Evolutionary conservation across 257 asterid genomes (phyloP).

Genomic region (Przewalskia tangutica): DNA sequence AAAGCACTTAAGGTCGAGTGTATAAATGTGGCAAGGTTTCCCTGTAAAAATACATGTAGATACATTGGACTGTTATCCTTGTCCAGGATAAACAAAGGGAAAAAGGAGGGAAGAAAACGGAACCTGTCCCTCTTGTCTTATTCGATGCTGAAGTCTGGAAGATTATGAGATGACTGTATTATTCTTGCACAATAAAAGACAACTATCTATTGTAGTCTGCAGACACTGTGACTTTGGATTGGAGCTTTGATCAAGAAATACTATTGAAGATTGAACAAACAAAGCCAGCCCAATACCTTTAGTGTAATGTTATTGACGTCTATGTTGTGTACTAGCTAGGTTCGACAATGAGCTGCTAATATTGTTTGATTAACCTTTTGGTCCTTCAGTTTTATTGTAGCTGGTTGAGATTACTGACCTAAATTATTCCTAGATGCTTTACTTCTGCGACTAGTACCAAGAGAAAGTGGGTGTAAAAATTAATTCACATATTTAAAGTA

Average conservation of each 20-base stretch:
- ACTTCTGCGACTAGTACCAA: no score
- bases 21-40: slow-evolving; percentile 1
- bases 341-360: neutral
- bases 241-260: neutral
- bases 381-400: neutral
- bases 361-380: neutral
- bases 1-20: neutral
- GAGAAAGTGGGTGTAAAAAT: neutral
- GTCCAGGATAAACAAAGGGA: neutral
- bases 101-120: neutral
- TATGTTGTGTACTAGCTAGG: neutral
- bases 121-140: neutral
- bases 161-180: neutral
- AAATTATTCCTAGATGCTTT: no score
- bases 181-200: neutral
- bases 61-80: neutral
- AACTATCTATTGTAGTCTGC: neutral
- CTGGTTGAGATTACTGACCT: neutral
- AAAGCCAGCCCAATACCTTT: neutral
- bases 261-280: neutral
- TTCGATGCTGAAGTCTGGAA: neutral
- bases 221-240: neutral
- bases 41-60: neutral
- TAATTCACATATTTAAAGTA: neutral
- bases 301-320: neutral